Evolutionary conservation across 257 asterid genomes (phyloP).

Genomic region (Coffea eugenioides): DNA sequence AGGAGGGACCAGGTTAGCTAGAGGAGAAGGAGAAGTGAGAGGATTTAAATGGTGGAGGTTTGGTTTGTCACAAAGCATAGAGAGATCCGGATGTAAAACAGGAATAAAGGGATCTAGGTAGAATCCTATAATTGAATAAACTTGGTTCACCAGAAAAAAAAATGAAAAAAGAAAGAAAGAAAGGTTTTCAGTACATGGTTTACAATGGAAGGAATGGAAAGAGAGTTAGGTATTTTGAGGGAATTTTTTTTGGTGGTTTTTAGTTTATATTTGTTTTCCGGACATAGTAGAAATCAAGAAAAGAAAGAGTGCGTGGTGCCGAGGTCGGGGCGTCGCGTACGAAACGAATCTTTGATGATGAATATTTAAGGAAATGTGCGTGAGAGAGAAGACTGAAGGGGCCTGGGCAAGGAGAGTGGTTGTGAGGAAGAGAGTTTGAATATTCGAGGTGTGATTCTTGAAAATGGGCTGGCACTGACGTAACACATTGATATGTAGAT

Average conservation of each 20-base stretch:
- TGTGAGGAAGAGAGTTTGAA: slow-evolving; percentile 11
- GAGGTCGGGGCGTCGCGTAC: slow-evolving; percentile 88
- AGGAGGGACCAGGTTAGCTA: slow-evolving; percentile 21
- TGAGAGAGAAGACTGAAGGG: background rate
- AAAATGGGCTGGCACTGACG: slow-evolving; percentile 28
- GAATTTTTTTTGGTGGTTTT: background rate
- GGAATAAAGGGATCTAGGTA: slow-evolving; percentile 61
- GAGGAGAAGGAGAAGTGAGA: slow-evolving; percentile 6
- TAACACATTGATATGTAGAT: slow-evolving; percentile 14
- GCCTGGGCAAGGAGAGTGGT: background rate
- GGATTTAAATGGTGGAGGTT: background rate
- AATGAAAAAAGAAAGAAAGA: background rate
- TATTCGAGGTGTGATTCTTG: slow-evolving; percentile 34
- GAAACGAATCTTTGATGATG: slow-evolving; percentile 52
- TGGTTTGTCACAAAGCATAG: slow-evolving; percentile 35
- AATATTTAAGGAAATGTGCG: slow-evolving; percentile 1
- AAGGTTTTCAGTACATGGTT: background rate
- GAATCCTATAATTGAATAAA: slow-evolving; percentile 57
- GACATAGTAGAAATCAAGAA: slow-evolving; percentile 12
- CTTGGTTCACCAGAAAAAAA: slow-evolving; percentile 23
- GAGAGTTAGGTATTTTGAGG: background rate
- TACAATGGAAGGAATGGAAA: background rate
- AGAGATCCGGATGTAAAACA: slow-evolving; percentile 39
- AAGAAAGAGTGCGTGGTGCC: slow-evolving; percentile 46
- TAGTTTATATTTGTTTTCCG: background rate